Percentiles rank a stretch among this genome's conserved stretches.
Conservation (phyloP, 495 filamentous ascomycete genomes). For the Geoglossum glabrum region DNA sequence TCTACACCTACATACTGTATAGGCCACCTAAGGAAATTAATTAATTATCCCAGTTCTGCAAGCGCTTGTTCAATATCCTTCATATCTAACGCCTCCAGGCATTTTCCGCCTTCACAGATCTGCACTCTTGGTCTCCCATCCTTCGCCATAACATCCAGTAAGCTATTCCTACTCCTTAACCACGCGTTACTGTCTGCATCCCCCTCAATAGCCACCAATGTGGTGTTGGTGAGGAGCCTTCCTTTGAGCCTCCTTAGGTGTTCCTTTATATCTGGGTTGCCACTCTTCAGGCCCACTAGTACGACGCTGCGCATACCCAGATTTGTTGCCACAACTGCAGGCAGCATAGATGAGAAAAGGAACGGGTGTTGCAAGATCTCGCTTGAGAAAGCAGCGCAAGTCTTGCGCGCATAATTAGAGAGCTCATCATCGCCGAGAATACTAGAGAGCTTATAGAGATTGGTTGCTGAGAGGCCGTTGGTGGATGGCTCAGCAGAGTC, state of each 20-base stretch:
- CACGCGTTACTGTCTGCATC: slow-evolving; percentile 11
- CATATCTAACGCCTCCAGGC: slow-evolving; percentile 15
- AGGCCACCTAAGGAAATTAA: neutral
- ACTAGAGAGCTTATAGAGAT: slow-evolving; percentile 57
- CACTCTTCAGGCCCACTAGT: slow-evolving; percentile 17
- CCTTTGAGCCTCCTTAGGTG: slow-evolving; percentile 11
- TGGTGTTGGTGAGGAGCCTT: slow-evolving; percentile 10
- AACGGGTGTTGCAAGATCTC: slow-evolving; percentile 86
- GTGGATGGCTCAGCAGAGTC: slow-evolving; percentile 76
- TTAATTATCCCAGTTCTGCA: neutral
- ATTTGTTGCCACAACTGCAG: slow-evolving; percentile 45
- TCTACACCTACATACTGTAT: neutral
- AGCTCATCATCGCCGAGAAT: slow-evolving; percentile 50
- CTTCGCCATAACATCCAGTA: slow-evolving; percentile 17
- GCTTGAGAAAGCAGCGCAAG: slow-evolving; percentile 63
- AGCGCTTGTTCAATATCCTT: slow-evolving; percentile 10
- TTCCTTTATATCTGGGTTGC: slow-evolving; percentile 9
- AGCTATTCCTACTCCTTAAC: slow-evolving; percentile 18
- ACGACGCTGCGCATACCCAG: slow-evolving; percentile 33
- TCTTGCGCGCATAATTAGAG: slow-evolving; percentile 43
- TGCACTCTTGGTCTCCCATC: slow-evolving; percentile 15
- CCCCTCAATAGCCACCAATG: slow-evolving; percentile 15
- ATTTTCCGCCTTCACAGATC: slow-evolving; percentile 20
- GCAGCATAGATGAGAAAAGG: slow-evolving; percentile 62
- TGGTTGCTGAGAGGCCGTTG: slow-evolving; percentile 67